These are phyloP conservation scores for Rhynchosporium agropyri DNA, from an alignment of 2,329 filamentous ascomycete genomes.

Conservation along the genomic window DNA sequence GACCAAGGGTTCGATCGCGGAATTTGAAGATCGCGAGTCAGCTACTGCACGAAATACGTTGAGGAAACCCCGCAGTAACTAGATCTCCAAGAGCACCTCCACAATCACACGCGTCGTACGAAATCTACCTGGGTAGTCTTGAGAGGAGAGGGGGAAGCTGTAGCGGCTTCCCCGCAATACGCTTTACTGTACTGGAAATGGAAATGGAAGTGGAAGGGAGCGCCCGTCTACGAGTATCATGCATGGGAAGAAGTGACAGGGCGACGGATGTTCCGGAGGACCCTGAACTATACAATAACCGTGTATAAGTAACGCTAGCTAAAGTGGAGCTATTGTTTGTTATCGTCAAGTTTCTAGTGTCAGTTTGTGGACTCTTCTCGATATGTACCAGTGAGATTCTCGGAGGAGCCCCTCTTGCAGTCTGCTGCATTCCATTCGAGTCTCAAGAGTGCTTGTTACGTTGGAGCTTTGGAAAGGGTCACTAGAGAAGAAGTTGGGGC, in stretches of 20 bases:
- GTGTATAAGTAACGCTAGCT: neutral
- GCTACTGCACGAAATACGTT: too few relatives aligned
- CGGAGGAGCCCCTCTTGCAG: too few relatives aligned
- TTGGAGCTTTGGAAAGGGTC: too few relatives aligned
- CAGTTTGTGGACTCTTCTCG: neutral
- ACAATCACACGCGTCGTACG: neutral
- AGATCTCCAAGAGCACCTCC: too few relatives aligned
- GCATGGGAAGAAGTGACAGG: neutral
- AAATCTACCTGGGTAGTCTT: neutral
- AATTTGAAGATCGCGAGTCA: too few relatives aligned
- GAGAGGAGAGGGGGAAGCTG: neutral
- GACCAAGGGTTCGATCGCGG: slow-evolving; percentile 22
- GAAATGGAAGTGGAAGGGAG: slow-evolving; percentile 1
- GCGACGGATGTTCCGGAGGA: neutral
- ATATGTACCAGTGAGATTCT: too few relatives aligned
- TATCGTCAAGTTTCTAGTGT: neutral
- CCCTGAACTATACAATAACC: neutral
- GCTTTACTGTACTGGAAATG: slow-evolving; percentile 16
- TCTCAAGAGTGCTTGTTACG: too few relatives aligned
- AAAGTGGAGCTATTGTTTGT: neutral
- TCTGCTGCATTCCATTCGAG: too few relatives aligned
- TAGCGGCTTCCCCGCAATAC: slow-evolving; percentile 25
- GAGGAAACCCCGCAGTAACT: too few relatives aligned
- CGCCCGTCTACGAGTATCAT: neutral
- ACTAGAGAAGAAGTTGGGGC: neutral